These are phyloP conservation scores for Ophiostoma perfectum DNA, from an alignment of 2,329 filamentous ascomycete genomes.

Conservation along the genomic window DNA sequence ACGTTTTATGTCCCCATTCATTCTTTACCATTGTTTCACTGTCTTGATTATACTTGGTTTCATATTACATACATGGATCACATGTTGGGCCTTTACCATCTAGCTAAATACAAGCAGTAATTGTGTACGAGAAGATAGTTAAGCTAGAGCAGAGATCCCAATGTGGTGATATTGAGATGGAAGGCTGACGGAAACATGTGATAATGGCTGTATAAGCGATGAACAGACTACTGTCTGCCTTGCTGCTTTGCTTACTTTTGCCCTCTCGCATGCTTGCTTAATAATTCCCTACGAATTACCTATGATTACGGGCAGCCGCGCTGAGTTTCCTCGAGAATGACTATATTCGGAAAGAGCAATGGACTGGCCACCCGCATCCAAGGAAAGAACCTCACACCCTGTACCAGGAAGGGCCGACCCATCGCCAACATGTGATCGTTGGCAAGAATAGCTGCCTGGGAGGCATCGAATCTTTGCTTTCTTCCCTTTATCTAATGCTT, in stretches of 20 bases:
- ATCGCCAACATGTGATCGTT: too few relatives aligned
- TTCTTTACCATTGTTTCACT: not conserved
- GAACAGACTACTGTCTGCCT: too few relatives aligned
- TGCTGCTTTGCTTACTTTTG: not conserved
- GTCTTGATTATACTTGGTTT: not conserved
- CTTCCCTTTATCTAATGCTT: not conserved
- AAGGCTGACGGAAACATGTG: too few relatives aligned
- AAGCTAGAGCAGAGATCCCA: too few relatives aligned
- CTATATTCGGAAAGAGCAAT: not conserved
- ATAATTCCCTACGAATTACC: not conserved
- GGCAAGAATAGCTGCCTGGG: not conserved
- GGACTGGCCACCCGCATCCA: not conserved
- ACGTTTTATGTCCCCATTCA: not conserved
- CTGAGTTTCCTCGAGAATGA: not conserved
- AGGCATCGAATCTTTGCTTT: not conserved
- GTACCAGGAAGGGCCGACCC: not conserved
- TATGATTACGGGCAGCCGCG: not conserved
- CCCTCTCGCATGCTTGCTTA: not conserved
- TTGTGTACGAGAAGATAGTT: not conserved
- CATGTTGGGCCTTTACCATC: not conserved
- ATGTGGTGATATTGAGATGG: too few relatives aligned
- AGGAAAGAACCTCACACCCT: not conserved
- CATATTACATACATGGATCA: not conserved
- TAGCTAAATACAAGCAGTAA: not conserved
- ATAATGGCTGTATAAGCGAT: too few relatives aligned